These are phyloP conservation scores for Conticribra guillardii DNA, from an alignment of 108 stramenopile genomes.

Conservation along the genomic window DNA sequence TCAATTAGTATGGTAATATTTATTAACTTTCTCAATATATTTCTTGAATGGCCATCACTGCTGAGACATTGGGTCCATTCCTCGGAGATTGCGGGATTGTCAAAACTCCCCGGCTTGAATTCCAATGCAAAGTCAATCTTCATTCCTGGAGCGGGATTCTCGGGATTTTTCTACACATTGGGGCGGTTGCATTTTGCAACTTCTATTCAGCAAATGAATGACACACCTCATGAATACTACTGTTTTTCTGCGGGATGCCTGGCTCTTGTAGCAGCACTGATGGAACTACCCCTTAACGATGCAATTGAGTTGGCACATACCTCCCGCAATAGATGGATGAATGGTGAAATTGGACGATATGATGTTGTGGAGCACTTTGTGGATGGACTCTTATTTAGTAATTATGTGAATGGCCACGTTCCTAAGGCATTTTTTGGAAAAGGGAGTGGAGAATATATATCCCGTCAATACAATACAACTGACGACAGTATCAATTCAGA, in stretches of 20 bases:
- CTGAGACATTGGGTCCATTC: too few relatives aligned
- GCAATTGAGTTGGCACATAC: constrained; percentile 45
- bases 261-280: constrained; percentile 54
- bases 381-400: constrained; percentile 45
- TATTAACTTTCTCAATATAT: too few relatives aligned
- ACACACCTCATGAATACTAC: constrained; percentile 34
- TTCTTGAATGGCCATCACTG: too few relatives aligned
- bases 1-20: too few relatives aligned
- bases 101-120: too few relatives aligned
- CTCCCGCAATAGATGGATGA: constrained; percentile 54
- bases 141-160: constrained; percentile 77
- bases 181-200: constrained; percentile 54
- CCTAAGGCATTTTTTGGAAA: background rate
- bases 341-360: constrained; percentile 57
- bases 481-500: background rate
- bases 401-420: background rate
- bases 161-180: constrained; percentile 76
- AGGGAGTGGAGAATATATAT: background rate
- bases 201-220: constrained; percentile 1
- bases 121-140: constrained; percentile 45
- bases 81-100: too few relatives aligned
- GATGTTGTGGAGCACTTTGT: constrained; percentile 64
- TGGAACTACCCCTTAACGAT: constrained; percentile 34
- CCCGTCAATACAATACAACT: background rate
- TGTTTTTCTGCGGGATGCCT: constrained; percentile 81